phyloP scores from a whole-genome alignment of 768 basidiomycete species.

The Boletales sp. region DNA sequence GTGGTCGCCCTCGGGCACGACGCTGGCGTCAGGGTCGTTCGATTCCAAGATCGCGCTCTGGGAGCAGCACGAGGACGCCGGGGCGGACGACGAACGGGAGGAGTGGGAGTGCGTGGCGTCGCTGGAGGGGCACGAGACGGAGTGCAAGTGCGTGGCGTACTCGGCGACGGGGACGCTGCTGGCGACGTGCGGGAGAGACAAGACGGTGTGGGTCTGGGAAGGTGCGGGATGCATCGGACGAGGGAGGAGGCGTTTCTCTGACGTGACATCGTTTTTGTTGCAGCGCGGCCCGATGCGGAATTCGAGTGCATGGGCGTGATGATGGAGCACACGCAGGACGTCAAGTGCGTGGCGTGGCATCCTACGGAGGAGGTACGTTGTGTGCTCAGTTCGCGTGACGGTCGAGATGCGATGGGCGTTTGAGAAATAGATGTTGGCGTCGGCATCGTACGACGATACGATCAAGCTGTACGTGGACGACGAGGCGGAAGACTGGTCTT shows the following conservation, averaged over 20 bases:
- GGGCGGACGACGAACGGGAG: slow-evolving; percentile 4
- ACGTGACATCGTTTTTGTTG: too few species aligned
- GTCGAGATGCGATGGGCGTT: too few species aligned
- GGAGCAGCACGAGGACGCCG: slow-evolving; percentile 53
- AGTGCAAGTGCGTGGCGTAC: slow-evolving; percentile 91
- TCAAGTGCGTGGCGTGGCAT: slow-evolving; percentile 95
- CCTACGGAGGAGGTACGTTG: slow-evolving; percentile 80
- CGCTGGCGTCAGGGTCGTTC: slow-evolving; percentile 90
- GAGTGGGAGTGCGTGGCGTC: slow-evolving; percentile 89
- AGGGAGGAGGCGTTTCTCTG: too few species aligned
- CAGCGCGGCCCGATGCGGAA: slow-evolving; percentile 87
- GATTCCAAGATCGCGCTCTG: slow-evolving; percentile 91
- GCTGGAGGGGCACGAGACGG: slow-evolving; percentile 93
- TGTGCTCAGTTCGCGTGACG: too few species aligned
- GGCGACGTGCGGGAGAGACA: slow-evolving; percentile 95
- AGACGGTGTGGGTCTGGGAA: slow-evolving; percentile 99
- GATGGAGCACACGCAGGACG: slow-evolving; percentile 97
- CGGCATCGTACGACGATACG: slow-evolving; percentile 95
- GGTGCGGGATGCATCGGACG: too few species aligned
- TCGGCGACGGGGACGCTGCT: slow-evolving; percentile 71
- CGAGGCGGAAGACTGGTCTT: slow-evolving; percentile 92
- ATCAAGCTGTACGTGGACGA: slow-evolving; percentile 93
- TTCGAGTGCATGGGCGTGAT: slow-evolving; percentile 94
- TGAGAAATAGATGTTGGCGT: slow-evolving; percentile 84
- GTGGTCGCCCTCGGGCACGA: slow-evolving; percentile 86